phyloP scores from a whole-genome alignment of 2,329 filamentous ascomycete species.

The Fusarium sterilihyphosum region DNA sequence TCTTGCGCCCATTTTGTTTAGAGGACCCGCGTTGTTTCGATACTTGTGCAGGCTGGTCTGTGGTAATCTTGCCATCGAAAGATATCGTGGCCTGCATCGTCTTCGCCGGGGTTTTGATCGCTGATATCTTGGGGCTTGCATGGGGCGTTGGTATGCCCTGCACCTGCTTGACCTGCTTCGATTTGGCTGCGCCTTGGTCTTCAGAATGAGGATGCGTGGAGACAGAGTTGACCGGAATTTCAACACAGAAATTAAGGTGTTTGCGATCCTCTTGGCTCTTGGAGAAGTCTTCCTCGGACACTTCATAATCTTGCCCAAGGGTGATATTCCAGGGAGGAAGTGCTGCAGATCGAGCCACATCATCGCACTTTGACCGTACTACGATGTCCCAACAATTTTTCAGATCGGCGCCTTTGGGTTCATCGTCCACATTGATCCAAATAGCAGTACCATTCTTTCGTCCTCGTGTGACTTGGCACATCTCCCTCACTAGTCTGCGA shows the following conservation, averaged over 20 bases:
- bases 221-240: conserved; percentile 38
- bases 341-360: conserved; percentile 79
- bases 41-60: conserved; percentile 30
- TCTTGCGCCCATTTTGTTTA: conserved; percentile 49
- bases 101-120: conserved; percentile 53
- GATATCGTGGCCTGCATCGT: conserved; percentile 63
- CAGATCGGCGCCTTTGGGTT: conserved; percentile 83
- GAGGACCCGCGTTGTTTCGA: conserved; percentile 45
- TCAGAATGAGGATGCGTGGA: conserved; percentile 31
- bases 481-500: conserved; percentile 85
- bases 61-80: conserved; percentile 49
- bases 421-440: conserved; percentile 92
- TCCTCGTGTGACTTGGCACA: conserved; percentile 87
- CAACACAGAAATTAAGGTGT: conserved; percentile 41
- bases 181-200: conserved; percentile 45
- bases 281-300: conserved; percentile 57
- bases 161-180: conserved; percentile 54
- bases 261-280: conserved; percentile 51
- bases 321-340: conserved; percentile 67
- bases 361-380: conserved; percentile 86
- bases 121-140: conserved; percentile 63
- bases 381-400: conserved; percentile 95
- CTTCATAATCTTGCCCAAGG: conserved; percentile 61
- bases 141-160: conserved; percentile 67
- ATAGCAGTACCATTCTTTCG: conserved; percentile 86